Percentiles rank a stretch among this genome's conserved stretches.
Conservation (phyloP, 805 yeast species). For the Hanseniaspora mollemarum region DNA sequence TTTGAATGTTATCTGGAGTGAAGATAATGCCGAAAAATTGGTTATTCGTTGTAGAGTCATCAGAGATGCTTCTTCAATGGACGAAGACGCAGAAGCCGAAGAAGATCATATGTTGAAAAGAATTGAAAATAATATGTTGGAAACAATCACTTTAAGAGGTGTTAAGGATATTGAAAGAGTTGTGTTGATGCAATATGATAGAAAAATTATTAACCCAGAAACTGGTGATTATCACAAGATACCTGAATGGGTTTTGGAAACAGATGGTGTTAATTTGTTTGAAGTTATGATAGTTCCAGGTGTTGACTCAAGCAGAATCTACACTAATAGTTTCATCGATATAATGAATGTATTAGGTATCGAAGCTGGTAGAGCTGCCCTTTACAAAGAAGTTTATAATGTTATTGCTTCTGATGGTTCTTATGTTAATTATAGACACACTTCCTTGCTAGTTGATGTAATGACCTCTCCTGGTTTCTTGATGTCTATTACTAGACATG, state of each 20-base stretch:
- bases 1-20: conserved; percentile 95
- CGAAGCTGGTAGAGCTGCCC: conserved; percentile 92
- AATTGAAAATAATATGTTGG: conserved; percentile 92
- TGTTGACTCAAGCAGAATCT: conserved; percentile 79
- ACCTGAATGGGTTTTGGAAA: conserved; percentile 96
- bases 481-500: conserved; percentile 98
- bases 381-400: conserved; percentile 86
- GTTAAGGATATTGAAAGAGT: conserved; percentile 79
- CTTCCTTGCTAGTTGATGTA: conserved; percentile 93
- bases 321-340: conserved; percentile 94
- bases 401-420: conserved; percentile 99
- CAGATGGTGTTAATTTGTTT: conserved; percentile 93
- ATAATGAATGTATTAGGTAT: conserved; percentile 90
- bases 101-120: conserved; percentile 94
- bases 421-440: conserved; percentile 94
- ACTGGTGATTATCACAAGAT: conserved; percentile 80
- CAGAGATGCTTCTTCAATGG: conserved; percentile 86
- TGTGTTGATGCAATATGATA: conserved; percentile 72
- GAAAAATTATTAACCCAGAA: conserved; percentile 50
- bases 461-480: conserved; percentile 98
- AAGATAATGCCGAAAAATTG: conserved; percentile 94
- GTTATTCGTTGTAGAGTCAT: conserved; percentile 96
- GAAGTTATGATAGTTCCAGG: conserved; percentile 94
- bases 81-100: conserved; percentile 88
- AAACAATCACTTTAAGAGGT: conserved; percentile 89